Evolutionary conservation across 2,329 filamentous ascomycete genomes (phyloP).

Genomic region (Fusarium sororula): DNA sequence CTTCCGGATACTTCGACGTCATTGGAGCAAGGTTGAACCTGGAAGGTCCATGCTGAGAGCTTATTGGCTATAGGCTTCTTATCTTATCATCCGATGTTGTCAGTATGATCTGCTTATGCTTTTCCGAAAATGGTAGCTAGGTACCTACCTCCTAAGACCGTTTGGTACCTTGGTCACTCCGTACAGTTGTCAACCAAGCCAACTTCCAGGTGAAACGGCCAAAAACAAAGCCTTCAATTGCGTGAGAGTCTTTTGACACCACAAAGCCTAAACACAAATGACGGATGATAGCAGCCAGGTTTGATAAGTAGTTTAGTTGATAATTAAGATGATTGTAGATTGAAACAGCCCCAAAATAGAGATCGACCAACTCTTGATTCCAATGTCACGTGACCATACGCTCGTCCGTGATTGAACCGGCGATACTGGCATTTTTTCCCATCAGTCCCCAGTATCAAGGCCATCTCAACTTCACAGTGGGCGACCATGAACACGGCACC

Average conservation of each 20-base stretch:
- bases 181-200: background rate
- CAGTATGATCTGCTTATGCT: background rate
- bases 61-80: conserved; percentile 28
- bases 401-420: conserved; percentile 28
- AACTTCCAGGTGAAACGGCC: background rate
- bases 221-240: background rate
- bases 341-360: background rate
- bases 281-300: background rate
- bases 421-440: conserved; percentile 31
- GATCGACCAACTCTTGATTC: background rate
- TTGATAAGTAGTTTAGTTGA: background rate
- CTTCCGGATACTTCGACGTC: conserved; percentile 48
- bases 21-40: conserved; percentile 39
- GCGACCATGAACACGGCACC: conserved; percentile 51
- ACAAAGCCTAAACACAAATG: background rate
- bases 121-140: background rate
- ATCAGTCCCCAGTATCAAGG: conserved; percentile 29
- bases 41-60: background rate
- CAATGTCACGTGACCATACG: conserved; percentile 32
- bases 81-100: conserved; percentile 37
- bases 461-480: conserved; percentile 34
- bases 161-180: background rate
- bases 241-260: background rate
- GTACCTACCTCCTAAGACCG: too few relatives aligned
- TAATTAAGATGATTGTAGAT: background rate